These are phyloP conservation scores for Fusarium sambucinum DNA, from an alignment of 2,329 filamentous ascomycete genomes.

Conservation along the genomic window DNA sequence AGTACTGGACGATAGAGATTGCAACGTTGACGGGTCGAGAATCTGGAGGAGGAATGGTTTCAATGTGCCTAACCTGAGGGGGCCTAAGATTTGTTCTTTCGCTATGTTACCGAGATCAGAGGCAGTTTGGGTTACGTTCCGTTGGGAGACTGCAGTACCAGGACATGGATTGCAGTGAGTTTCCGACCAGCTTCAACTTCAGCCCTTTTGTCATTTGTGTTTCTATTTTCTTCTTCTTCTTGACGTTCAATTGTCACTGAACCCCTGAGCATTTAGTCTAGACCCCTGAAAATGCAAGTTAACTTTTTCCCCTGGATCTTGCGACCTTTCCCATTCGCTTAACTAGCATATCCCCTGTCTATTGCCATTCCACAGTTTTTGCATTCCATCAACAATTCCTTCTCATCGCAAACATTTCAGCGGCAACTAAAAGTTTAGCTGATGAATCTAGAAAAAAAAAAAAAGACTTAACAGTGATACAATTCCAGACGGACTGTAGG, in stretches of 20 bases:
- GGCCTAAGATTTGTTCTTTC: background rate
- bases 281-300: slow-evolving; percentile 33
- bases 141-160: background rate
- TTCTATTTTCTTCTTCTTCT: background rate
- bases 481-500: background rate
- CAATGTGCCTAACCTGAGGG: slow-evolving; percentile 12
- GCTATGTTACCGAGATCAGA: background rate
- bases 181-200: background rate
- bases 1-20: background rate
- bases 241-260: background rate
- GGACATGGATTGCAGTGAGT: background rate
- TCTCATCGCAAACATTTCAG: background rate
- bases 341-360: background rate
- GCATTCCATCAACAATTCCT: background rate
- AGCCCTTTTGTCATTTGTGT: background rate
- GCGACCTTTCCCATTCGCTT: slow-evolving; percentile 17
- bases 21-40: slow-evolving; percentile 6
- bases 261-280: slow-evolving; percentile 1
- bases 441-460: background rate
- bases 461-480: background rate
- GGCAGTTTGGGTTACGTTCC: background rate
- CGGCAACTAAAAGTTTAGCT: background rate
- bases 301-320: slow-evolving; percentile 30
- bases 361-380: background rate
- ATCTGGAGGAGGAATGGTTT: slow-evolving; percentile 35